Percentiles rank a stretch among this genome's conserved stretches.
Evolutionary conservation across 1,284 basidiomycete species (phyloP).

Genomic region (Pyrrhoderma lamaoense): DNA sequence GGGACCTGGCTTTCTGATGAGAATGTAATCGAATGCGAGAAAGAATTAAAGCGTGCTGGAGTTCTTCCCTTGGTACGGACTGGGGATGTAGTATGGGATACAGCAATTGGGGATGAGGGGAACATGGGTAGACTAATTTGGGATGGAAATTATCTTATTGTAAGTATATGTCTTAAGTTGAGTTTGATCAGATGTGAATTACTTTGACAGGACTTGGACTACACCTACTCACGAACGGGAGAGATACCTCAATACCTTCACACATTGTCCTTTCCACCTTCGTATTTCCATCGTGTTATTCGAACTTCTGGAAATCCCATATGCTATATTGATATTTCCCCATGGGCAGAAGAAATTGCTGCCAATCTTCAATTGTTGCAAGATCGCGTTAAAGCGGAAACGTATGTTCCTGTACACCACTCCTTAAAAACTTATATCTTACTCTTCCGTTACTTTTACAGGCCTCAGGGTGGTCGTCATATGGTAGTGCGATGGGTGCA

Average conservation of each 20-base stretch:
- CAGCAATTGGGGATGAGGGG: slow-evolving; percentile 73
- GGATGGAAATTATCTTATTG: slow-evolving; percentile 77
- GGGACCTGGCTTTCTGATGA: slow-evolving; percentile 76
- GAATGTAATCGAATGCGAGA: slow-evolving; percentile 71
- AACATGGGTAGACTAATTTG: slow-evolving; percentile 72
- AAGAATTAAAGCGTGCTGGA: slow-evolving; percentile 61
- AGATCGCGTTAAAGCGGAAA: slow-evolving; percentile 70
- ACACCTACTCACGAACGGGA: slow-evolving; percentile 63
- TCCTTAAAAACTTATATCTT: slow-evolving; percentile 5
- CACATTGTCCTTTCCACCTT: slow-evolving; percentile 68
- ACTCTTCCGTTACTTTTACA: slow-evolving; percentile 26
- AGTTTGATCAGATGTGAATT: not conserved
- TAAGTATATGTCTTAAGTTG: slow-evolving; percentile 30
- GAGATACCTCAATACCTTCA: slow-evolving; percentile 72
- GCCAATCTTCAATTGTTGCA: slow-evolving; percentile 66
- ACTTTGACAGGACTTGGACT: slow-evolving; percentile 62
- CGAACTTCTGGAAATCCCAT: slow-evolving; percentile 64
- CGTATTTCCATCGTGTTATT: slow-evolving; percentile 78
- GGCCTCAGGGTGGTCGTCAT: slow-evolving; percentile 67
- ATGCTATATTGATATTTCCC: slow-evolving; percentile 60
- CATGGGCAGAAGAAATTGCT: slow-evolving; percentile 70
- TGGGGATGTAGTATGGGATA: slow-evolving; percentile 78
- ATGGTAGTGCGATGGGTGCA: slow-evolving; percentile 79
- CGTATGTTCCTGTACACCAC: slow-evolving; percentile 41
- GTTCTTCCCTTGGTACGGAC: slow-evolving; percentile 50